A percentile compares a stretch with the other conserved stretches of the same genome.
Evolutionary conservation across 208 protist species (phyloP).

Genomic region (Trypanosoma platydactyli): DNA sequence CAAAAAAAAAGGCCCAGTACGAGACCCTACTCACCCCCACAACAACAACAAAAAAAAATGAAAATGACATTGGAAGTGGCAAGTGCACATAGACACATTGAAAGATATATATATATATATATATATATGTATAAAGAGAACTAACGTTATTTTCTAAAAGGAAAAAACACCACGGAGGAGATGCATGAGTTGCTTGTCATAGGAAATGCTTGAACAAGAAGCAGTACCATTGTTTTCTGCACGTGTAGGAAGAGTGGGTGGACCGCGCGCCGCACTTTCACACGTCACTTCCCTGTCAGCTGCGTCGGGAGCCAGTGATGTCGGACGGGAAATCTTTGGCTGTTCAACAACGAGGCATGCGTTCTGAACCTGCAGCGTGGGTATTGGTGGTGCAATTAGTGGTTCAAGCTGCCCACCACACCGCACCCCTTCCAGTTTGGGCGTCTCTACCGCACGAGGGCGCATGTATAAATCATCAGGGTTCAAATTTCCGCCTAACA

Average conservation of each 20-base stretch:
- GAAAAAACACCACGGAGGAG: conserved; percentile 8
- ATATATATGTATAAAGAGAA: background rate
- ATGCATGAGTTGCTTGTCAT: conserved; percentile 15
- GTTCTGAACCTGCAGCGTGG: background rate
- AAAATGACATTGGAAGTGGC: too few relatives aligned
- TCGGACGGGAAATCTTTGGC: background rate
- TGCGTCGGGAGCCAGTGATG: background rate
- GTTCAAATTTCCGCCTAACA: too few relatives aligned
- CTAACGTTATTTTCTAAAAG: background rate
- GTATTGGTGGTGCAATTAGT: background rate
- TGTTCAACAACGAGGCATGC: conserved; percentile 9
- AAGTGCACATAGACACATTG: conserved; percentile 10
- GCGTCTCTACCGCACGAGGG: too few relatives aligned
- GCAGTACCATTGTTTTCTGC: too few relatives aligned
- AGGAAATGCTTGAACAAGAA: background rate
- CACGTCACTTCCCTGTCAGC: background rate
- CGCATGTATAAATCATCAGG: too few relatives aligned
- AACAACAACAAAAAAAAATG: conserved; percentile 11
- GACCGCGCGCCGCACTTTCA: background rate
- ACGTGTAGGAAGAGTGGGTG: too few relatives aligned
- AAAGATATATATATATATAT: background rate
- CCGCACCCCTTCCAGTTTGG: too few relatives aligned
- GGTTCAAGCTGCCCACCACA: background rate
- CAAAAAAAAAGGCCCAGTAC: background rate
- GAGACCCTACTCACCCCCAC: background rate